phyloP scores from a whole-genome alignment of 805 yeast species.

The Saccharomycopsis microspora region DNA sequence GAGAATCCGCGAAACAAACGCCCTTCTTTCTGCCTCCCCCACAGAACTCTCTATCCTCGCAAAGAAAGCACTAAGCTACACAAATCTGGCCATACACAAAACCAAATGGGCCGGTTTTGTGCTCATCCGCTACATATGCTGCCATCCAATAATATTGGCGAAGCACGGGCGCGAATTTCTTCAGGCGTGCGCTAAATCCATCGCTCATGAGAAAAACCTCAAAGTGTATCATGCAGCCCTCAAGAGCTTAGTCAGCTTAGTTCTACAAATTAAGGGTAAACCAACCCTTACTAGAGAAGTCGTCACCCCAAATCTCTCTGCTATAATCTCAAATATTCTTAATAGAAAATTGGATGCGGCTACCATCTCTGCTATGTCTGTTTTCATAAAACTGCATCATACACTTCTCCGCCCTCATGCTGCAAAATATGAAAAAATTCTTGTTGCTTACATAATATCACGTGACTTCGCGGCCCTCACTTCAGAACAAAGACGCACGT shows the following conservation, averaged over 20 bases:
- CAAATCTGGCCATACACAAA: conserved; percentile 5
- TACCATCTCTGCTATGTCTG: conserved; percentile 7
- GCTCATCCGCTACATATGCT: conserved; percentile 13
- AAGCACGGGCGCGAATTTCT: conserved; percentile 28
- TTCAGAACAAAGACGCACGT: conserved; percentile 25
- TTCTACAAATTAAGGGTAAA: conserved; percentile 51
- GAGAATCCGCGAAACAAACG: conserved; percentile 2
- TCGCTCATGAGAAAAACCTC: no score
- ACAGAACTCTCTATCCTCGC: conserved; percentile 7
- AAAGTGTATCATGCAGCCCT: conserved; percentile 32
- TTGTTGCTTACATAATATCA: conserved; percentile 23
- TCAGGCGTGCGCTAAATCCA: no score
- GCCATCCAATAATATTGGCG: conserved; percentile 28
- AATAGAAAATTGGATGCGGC: conserved; percentile 27
- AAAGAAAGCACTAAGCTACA: conserved; percentile 7
- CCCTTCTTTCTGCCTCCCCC: background rate
- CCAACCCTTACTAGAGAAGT: conserved; percentile 77
- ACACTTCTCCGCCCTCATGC: conserved; percentile 78
- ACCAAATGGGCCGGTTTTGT: conserved; percentile 13
- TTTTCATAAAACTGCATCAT: conserved; percentile 43
- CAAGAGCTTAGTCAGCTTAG: conserved; percentile 15
- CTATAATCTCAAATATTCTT: conserved; percentile 29
- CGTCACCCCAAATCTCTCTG: conserved; percentile 66
- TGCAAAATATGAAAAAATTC: conserved; percentile 43
- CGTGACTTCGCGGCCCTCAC: conserved; percentile 29